Evolutionary conservation across 345 rosid species (phyloP).

Genomic region (Ricinus communis): DNA sequence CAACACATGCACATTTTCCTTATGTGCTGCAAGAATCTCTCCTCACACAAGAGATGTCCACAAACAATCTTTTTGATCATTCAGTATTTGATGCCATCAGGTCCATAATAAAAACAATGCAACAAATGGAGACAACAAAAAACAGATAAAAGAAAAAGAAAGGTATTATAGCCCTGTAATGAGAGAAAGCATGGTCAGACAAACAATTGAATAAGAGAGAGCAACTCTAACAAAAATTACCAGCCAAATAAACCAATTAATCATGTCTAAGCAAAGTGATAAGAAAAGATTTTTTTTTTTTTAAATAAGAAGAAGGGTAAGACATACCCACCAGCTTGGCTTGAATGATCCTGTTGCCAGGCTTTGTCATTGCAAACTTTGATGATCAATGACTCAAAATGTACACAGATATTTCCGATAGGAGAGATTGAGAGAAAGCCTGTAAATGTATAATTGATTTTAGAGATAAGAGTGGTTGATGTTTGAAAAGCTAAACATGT

Average conservation of each 20-base stretch:
- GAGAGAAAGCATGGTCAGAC: neutral
- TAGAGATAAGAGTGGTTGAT: neutral
- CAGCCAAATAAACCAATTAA: neutral
- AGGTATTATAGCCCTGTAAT: too few relatives aligned
- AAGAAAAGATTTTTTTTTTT: constrained; percentile 5
- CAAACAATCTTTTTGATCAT: neutral
- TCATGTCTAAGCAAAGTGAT: neutral
- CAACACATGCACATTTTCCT: too few relatives aligned
- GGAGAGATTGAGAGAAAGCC: neutral
- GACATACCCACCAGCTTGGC: constrained; percentile 64
- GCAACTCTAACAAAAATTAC: neutral
- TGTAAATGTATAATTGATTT: neutral
- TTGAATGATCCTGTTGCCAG: constrained; percentile 41
- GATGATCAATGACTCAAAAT: neutral
- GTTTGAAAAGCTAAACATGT: neutral
- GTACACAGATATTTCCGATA: neutral
- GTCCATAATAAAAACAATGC: neutral
- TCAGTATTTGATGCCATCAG: neutral
- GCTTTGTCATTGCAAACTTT: constrained; percentile 44
- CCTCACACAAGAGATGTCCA: too few relatives aligned
- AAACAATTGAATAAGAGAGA: neutral
- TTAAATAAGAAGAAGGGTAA: constrained; percentile 22
- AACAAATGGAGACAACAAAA: neutral
- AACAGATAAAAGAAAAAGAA: too few relatives aligned
- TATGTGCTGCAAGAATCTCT: too few relatives aligned